Evolutionary conservation across 768 basidiomycete genomes (phyloP), one percentile per base, ranked within the genome.

Genomic region (Psilocybe cyanescens): DNA sequence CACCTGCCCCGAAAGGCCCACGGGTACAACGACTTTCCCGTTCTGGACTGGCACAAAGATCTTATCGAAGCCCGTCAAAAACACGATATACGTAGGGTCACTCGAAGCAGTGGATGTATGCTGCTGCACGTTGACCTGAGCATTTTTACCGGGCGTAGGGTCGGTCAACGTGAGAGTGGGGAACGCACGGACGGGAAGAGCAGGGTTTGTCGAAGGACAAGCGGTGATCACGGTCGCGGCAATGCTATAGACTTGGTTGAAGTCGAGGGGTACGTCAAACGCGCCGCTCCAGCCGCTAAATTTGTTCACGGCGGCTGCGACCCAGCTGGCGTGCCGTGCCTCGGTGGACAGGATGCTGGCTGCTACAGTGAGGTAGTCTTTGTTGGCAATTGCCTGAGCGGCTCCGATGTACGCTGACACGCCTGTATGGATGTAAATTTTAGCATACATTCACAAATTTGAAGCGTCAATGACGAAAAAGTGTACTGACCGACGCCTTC

Each of bases 301-400:
- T 49, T 78, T 74, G 66, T 78, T 74, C 24, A 83, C 78, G 28
- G 81, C 77, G 11, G 78, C 72, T 28, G 77, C 75, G 31, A 88
- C 66, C 86, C 86, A 89, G 37, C 79, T 75, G 9, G 82, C 81
- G 63, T 89, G 86, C 41, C 86, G 79, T 39, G 85, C 81, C 69
- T 90, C 87, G 48, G 81, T 83, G 41, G 84, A 76, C 49, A 87
- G 78, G 64, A 90, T 83, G 55, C 79, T 78, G 3, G 80, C 87
- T 7, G 85, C 85, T 17, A 80, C 82, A 24, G 83, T 80, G 16
- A 85, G 67, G 70, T 80, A 82, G 28, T 70, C 75, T 59, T 77
- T 76, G 71, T 78, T 74, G 51, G 71, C 68, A 70, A 88, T 78
- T 59, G 74, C 77, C 59, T 77, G 74, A 4, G 82, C 81, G 31